Conservation (phyloP, 2,329 filamentous ascomycete species). For the Aspergillus pseudoterreus region DNA sequence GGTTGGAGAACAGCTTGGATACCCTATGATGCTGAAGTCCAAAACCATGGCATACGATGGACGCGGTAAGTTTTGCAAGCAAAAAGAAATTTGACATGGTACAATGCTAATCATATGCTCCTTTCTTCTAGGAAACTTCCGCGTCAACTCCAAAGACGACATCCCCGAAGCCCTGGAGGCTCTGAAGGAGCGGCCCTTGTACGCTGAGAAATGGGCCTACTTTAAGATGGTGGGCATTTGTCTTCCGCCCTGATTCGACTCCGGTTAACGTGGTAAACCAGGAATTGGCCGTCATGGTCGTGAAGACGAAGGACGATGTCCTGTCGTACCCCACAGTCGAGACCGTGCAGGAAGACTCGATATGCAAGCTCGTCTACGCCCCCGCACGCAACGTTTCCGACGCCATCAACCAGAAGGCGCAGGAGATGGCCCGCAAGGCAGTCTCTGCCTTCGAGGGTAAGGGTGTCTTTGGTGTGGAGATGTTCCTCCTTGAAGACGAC, state of each 20-base stretch:
- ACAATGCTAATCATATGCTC: neutral
- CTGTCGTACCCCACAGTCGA: slow-evolving; percentile 86
- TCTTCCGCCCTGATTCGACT: neutral
- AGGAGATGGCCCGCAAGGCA: slow-evolving; percentile 73
- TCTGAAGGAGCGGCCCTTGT: slow-evolving; percentile 67
- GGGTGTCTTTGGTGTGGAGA: slow-evolving; percentile 93
- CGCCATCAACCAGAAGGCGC: slow-evolving; percentile 61
- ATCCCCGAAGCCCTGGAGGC: slow-evolving; percentile 65
- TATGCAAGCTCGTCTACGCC: slow-evolving; percentile 88
- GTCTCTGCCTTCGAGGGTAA: slow-evolving; percentile 78
- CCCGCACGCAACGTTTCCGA: slow-evolving; percentile 70
- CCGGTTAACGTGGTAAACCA: slow-evolving; percentile 16
- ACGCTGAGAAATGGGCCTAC: slow-evolving; percentile 84
- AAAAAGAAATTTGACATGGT: neutral
- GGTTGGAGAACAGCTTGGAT: slow-evolving; percentile 64
- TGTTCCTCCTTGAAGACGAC: slow-evolving; percentile 79
- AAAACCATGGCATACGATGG: slow-evolving; percentile 90
- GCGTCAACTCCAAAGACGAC: slow-evolving; percentile 57
- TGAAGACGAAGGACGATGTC: slow-evolving; percentile 74
- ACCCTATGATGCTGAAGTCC: slow-evolving; percentile 89
- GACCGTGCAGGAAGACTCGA: slow-evolving; percentile 90
- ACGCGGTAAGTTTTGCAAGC: slow-evolving; percentile 52
- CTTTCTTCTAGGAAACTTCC: slow-evolving; percentile 56
- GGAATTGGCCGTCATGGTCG: slow-evolving; percentile 91
- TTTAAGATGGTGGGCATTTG: slow-evolving; percentile 59